Percentiles rank a stretch among this genome's conserved stretches.
Conservation (phyloP, 78 protist genomes). For the Mastigamoeba balamuthi region DNA sequence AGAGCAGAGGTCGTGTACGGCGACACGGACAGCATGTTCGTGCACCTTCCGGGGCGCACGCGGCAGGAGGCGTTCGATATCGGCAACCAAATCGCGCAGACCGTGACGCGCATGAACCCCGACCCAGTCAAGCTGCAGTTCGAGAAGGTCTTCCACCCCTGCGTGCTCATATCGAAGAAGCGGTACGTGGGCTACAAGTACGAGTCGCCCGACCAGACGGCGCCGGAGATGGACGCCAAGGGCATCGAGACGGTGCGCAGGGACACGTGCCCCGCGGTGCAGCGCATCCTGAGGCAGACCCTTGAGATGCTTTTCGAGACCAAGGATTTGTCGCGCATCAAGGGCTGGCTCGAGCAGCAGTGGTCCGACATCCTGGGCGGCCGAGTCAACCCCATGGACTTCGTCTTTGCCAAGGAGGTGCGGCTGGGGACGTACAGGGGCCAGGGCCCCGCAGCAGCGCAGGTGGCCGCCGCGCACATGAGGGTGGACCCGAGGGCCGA, state of each 20-base stretch:
- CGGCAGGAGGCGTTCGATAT: constrained; percentile 64
- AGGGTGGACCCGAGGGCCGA: constrained; percentile 61
- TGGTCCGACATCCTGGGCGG: constrained; percentile 39
- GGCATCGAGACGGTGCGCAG: constrained; percentile 93
- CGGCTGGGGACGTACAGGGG: constrained; percentile 40
- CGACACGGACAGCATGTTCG: constrained; percentile 84
- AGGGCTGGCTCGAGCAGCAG: constrained; percentile 42
- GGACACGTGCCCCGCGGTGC: constrained; percentile 73
- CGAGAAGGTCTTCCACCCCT: constrained; percentile 84
- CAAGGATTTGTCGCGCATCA: constrained; percentile 58
- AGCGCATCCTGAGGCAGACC: constrained; percentile 47
- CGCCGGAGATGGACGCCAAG: constrained; percentile 76
- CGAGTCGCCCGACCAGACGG: constrained; percentile 26
- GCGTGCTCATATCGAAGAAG: constrained; percentile 84
- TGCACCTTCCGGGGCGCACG: constrained; percentile 47
- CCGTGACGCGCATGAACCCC: constrained; percentile 72
- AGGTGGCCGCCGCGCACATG: constrained; percentile 26
- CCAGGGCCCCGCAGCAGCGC: constrained; percentile 65
- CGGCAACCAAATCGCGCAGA: constrained; percentile 65
- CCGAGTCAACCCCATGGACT: constrained; percentile 40
- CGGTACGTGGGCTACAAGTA: constrained; percentile 80
- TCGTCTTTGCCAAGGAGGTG: constrained; percentile 77
- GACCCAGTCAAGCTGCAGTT: constrained; percentile 75
- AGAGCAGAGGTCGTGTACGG: constrained; percentile 90
- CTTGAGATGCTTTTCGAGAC: constrained; percentile 48